These are phyloP conservation scores for Phaeosphaeria sp. DNA, from an alignment of 2,329 filamentous ascomycete genomes.

Conservation along the genomic window DNA sequence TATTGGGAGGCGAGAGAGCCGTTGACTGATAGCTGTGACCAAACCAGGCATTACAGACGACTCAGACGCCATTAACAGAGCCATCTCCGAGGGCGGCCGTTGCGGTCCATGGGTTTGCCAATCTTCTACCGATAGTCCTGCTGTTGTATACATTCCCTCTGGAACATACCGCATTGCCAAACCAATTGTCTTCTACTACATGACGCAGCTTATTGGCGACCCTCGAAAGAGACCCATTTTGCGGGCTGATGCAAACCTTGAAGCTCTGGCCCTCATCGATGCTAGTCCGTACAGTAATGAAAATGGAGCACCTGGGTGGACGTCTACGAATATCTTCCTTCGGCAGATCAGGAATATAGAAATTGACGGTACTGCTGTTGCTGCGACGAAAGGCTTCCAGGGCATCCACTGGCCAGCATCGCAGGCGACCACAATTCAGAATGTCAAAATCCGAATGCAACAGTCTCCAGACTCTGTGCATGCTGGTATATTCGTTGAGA, in stretches of 20 bases:
- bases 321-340: conserved; percentile 68
- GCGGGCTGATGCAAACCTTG: conserved; percentile 60
- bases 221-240: conserved; percentile 63
- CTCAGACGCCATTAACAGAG: conserved; percentile 62
- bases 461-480: conserved; percentile 54
- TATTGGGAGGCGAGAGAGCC: background rate
- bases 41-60: conserved; percentile 47
- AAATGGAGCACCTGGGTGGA: conserved; percentile 51
- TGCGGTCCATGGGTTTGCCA: conserved; percentile 53
- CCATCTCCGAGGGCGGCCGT: conserved; percentile 52
- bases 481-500: conserved; percentile 56
- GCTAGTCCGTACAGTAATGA: conserved; percentile 58
- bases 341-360: conserved; percentile 71
- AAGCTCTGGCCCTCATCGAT: conserved; percentile 65
- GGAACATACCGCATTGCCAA: conserved; percentile 61
- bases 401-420: conserved; percentile 57
- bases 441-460: conserved; percentile 54
- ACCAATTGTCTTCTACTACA: conserved; percentile 68
- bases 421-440: conserved; percentile 56
- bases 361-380: conserved; percentile 62
- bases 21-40: background rate
- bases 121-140: conserved; percentile 60
- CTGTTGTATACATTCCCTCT: conserved; percentile 64
- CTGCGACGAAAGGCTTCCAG: conserved; percentile 53
- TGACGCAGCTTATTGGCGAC: conserved; percentile 68